Percentiles rank a stretch among this genome's conserved stretches.
These are phyloP conservation scores for Paratinospora sagittata DNA, from an alignment of 164 flowering plant genomes.

Conservation along the genomic window DNA sequence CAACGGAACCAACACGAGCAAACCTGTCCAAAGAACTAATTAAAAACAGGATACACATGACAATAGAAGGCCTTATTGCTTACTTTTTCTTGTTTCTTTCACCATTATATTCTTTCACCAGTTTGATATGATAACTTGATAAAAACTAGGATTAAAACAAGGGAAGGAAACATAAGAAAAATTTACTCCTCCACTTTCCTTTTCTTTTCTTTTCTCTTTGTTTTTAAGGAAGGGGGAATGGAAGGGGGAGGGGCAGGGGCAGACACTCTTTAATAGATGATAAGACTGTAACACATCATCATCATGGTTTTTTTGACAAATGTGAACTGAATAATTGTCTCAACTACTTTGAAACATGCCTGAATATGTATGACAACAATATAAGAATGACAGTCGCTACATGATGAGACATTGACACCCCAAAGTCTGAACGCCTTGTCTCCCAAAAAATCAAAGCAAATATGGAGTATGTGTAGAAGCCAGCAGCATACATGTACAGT, in stretches of 20 bases:
- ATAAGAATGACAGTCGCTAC: slow-evolving; percentile 75
- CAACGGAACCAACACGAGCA: slow-evolving; percentile 84
- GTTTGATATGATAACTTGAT: background rate
- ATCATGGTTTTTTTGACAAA: background rate
- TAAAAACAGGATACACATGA: background rate
- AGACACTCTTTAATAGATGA: too few species aligned
- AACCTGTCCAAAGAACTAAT: slow-evolving; percentile 46
- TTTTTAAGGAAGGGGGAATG: background rate
- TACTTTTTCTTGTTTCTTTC: background rate
- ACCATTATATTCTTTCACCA: background rate
- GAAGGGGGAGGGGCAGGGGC: background rate
- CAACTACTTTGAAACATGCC: slow-evolving; percentile 34
- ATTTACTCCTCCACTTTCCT: too few species aligned
- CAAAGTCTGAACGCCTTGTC: slow-evolving; percentile 93
- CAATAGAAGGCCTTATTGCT: background rate
- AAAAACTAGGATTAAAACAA: too few species aligned
- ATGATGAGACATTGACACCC: slow-evolving; percentile 92
- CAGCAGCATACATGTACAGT: slow-evolving; percentile 77
- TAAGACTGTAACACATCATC: too few species aligned
- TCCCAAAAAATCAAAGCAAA: slow-evolving; percentile 95
- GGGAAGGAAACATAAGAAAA: too few species aligned
- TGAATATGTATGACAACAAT: slow-evolving; percentile 63
- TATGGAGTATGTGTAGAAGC: slow-evolving; percentile 85
- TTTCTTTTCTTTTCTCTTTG: too few species aligned
- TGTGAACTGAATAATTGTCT: background rate